Evolutionary conservation across 352 stramenopile genomes (phyloP).

Genomic region (Phytopythium boreale): DNA sequence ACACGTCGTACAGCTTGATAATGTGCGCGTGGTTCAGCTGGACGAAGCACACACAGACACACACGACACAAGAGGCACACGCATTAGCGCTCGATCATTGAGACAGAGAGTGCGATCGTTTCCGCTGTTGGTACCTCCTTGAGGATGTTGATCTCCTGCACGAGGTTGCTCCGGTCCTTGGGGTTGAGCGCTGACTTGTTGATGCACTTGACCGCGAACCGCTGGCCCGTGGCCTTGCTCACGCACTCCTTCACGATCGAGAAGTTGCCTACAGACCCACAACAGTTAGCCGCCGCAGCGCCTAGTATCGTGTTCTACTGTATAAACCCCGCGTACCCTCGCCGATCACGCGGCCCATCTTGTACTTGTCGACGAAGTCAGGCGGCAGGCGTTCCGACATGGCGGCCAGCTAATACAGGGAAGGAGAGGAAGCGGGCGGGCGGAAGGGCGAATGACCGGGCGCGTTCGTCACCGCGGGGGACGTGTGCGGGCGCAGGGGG

Average conservation of each 20-base stretch:
- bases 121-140: constrained; percentile 31
- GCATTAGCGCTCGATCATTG: neutral
- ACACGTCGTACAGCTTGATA: constrained; percentile 85
- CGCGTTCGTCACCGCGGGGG: neutral
- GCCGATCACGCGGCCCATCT: constrained; percentile 69
- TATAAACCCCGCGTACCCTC: too few relatives aligned
- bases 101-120: neutral
- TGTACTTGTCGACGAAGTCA: constrained; percentile 75
- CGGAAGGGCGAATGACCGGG: neutral
- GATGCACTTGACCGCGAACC: constrained; percentile 83
- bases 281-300: too few relatives aligned
- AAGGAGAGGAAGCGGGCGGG: neutral
- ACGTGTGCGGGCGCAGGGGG: neutral
- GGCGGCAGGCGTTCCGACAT: constrained; percentile 58
- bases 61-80: neutral
- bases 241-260: constrained; percentile 79
- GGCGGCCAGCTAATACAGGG: neutral
- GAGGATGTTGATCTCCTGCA: constrained; percentile 83
- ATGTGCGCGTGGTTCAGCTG: constrained; percentile 87
- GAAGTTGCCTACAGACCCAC: constrained; percentile 63
- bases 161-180: constrained; percentile 77
- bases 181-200: constrained; percentile 77
- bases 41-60: constrained; percentile 7
- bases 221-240: constrained; percentile 40
- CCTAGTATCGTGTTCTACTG: too few relatives aligned